These are phyloP conservation scores for Prunus davidiana DNA, from an alignment of 306 rosid genomes.

Conservation along the genomic window DNA sequence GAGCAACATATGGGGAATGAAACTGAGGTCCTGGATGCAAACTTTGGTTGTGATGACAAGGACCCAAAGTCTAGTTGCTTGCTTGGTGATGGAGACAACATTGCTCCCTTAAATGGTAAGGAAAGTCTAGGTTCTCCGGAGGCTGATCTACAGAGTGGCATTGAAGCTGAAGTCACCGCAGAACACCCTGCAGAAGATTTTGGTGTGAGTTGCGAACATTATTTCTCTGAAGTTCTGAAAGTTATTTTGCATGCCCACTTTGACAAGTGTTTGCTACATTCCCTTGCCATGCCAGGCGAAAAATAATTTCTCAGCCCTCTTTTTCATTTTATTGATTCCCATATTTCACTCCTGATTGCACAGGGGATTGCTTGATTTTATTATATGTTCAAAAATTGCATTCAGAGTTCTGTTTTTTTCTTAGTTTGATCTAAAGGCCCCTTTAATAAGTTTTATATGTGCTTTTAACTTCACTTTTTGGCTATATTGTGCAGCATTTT, in stretches of 20 bases:
- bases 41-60: conserved; percentile 51
- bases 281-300: not conserved
- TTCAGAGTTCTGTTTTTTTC: not conserved
- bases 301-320: not conserved
- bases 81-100: conserved; percentile 35
- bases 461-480: conserved; percentile 31
- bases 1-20: conserved; percentile 36
- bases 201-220: conserved; percentile 55
- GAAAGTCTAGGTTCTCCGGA: conserved; percentile 42
- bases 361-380: not conserved
- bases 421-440: conserved; percentile 2
- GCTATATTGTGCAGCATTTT: conserved; percentile 60
- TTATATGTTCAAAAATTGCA: not conserved
- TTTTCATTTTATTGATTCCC: not conserved
- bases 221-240: conserved; percentile 11
- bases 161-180: conserved; percentile 38
- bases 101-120: conserved; percentile 35
- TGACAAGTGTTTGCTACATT: not conserved
- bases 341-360: not conserved
- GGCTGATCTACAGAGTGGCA: conserved; percentile 37
- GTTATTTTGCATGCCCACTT: not conserved
- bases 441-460: conserved; percentile 4
- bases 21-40: conserved; percentile 41
- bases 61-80: conserved; percentile 33
- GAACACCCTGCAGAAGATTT: conserved; percentile 41